Base-by-base conservation (phyloP, 2,329 filamentous ascomycete genomes). In the Phyllosticta citribraziliensis region DNA sequence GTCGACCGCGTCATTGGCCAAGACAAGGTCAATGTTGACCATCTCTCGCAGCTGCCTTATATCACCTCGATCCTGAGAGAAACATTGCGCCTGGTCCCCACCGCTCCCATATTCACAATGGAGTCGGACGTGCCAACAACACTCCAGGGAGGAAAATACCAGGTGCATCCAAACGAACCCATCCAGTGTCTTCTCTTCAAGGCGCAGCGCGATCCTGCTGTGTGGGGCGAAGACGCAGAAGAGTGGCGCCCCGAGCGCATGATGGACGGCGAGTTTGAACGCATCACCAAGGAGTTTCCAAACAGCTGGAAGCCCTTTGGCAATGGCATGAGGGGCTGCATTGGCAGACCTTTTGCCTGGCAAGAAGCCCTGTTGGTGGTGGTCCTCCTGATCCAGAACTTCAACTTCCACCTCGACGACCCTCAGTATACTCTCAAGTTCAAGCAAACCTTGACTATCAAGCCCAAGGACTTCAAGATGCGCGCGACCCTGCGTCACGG, bases 41-140 rank as follows among this genome's bases (percentile, higher is more conserved):
- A 84, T 66, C 68, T 85, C 1, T 66, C 74, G 0, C 78, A 78
- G 64, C 75, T 86, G 2, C 72, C 75, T 11, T 86, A 84, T 68
- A 66, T 84, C 55, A 79, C 81, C 59, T 83, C 77, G 8, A 68
- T 84, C 25, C 69, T 84, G 25, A 78, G 79, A 57, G 82, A 85
- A 68, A 76, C 80, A 0, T 72, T 85, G 8, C 80, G 83, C 0
- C 76, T 85, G 2, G 78, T 78, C 0, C 79, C 78, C 33, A 77
- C 82, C 0, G 81, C 82, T 0, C 81, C 82, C 0, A 77, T 79
- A 0, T 82, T 84, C 73, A 63, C 61, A 1, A 60, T 73, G 6
- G 65, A 66, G 5, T 67, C 73, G 0, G 72, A 72, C 2, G 65
- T 73, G 56, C 69, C 73, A 52, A 70, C 69, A 1, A 56, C 68